Percentiles rank a stretch among this genome's conserved stretches.
Conservation (phyloP, 78 protist species). For the Dictyostelium citrinum region DNA sequence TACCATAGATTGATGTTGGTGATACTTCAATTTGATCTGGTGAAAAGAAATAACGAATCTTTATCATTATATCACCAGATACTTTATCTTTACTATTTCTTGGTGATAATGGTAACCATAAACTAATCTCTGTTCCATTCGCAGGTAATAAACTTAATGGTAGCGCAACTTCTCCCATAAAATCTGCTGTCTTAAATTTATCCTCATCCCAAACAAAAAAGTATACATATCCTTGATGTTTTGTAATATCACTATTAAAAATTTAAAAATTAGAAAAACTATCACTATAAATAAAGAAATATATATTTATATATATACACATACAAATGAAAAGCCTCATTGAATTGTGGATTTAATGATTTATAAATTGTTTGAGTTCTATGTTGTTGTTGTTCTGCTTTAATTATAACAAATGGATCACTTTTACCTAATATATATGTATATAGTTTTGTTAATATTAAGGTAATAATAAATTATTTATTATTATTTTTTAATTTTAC, state of each 20-base stretch:
- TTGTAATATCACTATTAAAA: slow-evolving; percentile 26
- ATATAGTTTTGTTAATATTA: not conserved
- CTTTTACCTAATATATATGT: not conserved
- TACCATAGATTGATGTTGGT: slow-evolving; percentile 21
- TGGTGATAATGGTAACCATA: slow-evolving; percentile 41
- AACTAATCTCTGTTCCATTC: not conserved
- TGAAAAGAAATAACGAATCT: slow-evolving; percentile 24
- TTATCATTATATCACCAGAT: slow-evolving; percentile 15
- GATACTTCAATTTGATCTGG: not conserved
- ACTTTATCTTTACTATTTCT: slow-evolving; percentile 37
- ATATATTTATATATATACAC: not conserved
- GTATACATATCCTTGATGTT: slow-evolving; percentile 36
- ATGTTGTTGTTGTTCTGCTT: slow-evolving; percentile 46
- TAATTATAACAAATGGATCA: slow-evolving; percentile 40
- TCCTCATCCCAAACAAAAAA: slow-evolving; percentile 69
- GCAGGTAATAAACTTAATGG: slow-evolving; percentile 24
- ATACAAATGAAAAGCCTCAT: slow-evolving; percentile 17
- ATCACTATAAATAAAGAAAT: not conserved
- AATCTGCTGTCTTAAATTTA: slow-evolving; percentile 52
- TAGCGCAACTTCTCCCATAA: slow-evolving; percentile 9
- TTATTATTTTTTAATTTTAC: not conserved
- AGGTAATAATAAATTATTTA: not conserved
- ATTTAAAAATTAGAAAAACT: not conserved
- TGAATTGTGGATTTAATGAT: slow-evolving; percentile 38
- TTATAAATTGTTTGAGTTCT: slow-evolving; percentile 52